A percentile compares a stretch with the other conserved stretches of the same genome.
These are phyloP conservation scores for Ramaria sp. DNA, from an alignment of 768 basidiomycete species.

Conservation along the genomic window DNA sequence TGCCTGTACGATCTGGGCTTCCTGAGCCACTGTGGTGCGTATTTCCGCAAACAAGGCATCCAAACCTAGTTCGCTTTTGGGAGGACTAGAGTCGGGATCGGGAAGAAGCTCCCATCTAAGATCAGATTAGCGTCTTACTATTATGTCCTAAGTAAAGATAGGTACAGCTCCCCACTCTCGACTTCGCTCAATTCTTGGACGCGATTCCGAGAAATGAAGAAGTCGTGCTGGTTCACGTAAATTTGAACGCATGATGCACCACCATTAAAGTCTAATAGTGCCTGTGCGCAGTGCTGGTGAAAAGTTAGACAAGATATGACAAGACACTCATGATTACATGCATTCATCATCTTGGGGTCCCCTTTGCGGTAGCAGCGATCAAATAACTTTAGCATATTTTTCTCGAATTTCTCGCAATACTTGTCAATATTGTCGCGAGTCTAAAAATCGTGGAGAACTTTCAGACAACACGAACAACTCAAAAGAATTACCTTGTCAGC, in stretches of 20 bases:
- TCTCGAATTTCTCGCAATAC: slow-evolving; percentile 98
- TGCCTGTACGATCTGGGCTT: slow-evolving; percentile 95
- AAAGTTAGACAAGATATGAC: slow-evolving; percentile 8
- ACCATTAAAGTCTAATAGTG: slow-evolving; percentile 94
- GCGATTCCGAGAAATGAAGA: slow-evolving; percentile 84
- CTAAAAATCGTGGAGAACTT: slow-evolving; percentile 24
- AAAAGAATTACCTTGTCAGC: slow-evolving; percentile 56
- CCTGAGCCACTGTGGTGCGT: slow-evolving; percentile 81
- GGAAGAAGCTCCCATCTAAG: slow-evolving; percentile 72
- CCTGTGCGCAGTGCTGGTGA: slow-evolving; percentile 94
- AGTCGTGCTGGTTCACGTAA: slow-evolving; percentile 99
- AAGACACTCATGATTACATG: slow-evolving; percentile 25
- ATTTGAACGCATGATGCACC: slow-evolving; percentile 95
- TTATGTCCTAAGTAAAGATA: slow-evolving; percentile 2
- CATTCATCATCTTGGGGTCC: slow-evolving; percentile 99
- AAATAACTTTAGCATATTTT: slow-evolving; percentile 94
- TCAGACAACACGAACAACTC: not conserved
- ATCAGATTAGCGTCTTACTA: not conserved
- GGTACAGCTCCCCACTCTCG: slow-evolving; percentile 49
- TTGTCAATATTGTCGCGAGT: slow-evolving; percentile 88
- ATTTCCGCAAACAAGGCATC: slow-evolving; percentile 79
- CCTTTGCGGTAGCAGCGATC: slow-evolving; percentile 93
- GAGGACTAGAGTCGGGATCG: slow-evolving; percentile 67
- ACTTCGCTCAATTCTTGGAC: slow-evolving; percentile 52
- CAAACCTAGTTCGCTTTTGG: slow-evolving; percentile 71